A percentile compares a stretch with the other conserved stretches of the same genome.
These are phyloP conservation scores for Penicillium sp. DNA, from an alignment of 2,329 filamentous ascomycete genomes.

Conservation along the genomic window DNA sequence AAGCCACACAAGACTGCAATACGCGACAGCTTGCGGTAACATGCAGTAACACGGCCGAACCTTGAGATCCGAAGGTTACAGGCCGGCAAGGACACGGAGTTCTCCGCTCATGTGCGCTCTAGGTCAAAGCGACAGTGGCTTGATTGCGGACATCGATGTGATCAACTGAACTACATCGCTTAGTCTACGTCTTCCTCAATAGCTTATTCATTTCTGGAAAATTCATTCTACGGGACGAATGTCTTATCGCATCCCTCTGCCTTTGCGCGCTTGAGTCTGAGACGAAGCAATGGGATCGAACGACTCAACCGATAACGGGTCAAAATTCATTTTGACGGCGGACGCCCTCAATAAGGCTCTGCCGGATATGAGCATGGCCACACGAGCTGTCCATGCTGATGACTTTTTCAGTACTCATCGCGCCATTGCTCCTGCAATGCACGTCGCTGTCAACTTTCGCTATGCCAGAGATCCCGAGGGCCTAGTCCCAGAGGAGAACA, in stretches of 20 bases:
- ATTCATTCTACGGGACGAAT: background rate
- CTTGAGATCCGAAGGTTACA: background rate
- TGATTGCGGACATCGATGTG: background rate
- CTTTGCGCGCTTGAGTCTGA: background rate
- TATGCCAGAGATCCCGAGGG: conserved; percentile 23
- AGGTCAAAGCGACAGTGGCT: background rate
- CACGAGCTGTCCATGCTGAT: conserved; percentile 25
- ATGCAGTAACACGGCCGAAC: background rate
- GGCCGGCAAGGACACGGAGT: background rate
- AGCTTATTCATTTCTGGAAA: no score
- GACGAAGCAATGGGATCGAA: conserved; percentile 8
- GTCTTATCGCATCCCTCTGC: background rate
- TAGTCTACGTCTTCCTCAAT: background rate
- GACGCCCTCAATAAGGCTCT: conserved; percentile 21
- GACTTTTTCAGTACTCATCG: conserved; percentile 25
- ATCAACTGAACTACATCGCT: background rate
- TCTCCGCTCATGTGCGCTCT: conserved; percentile 2
- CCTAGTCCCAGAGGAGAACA: conserved; percentile 22
- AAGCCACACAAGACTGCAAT: background rate
- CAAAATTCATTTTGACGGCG: conserved; percentile 17
- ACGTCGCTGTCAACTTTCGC: conserved; percentile 24
- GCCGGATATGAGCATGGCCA: conserved; percentile 19
- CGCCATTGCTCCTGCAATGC: conserved; percentile 26
- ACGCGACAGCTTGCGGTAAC: background rate
- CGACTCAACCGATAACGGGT: conserved; percentile 3